A percentile compares a stretch with the other conserved stretches of the same genome.
Evolutionary conservation across 2,329 filamentous ascomycete genomes (phyloP).

Genomic region (Colletotrichum gigasporum): DNA sequence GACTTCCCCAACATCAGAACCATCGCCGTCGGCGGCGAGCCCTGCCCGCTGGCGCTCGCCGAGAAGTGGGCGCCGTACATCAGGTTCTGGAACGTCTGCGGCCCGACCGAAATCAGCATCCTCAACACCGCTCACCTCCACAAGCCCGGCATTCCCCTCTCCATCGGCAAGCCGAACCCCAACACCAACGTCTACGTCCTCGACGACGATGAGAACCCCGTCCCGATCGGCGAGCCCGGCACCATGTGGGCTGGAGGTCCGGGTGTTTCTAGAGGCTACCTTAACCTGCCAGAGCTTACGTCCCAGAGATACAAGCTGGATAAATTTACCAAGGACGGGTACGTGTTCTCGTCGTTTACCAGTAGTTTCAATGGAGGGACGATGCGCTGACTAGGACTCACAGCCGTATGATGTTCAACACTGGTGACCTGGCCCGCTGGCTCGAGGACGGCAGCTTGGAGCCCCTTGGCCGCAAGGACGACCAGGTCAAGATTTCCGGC

Average conservation of each 20-base stretch:
- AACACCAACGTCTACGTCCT: slow-evolving; percentile 67
- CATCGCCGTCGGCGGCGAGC: slow-evolving; percentile 33
- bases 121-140: slow-evolving; percentile 56
- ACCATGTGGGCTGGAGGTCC: slow-evolving; percentile 66
- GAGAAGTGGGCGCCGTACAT: slow-evolving; percentile 62
- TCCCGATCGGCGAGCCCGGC: slow-evolving; percentile 57
- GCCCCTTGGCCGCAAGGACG: slow-evolving; percentile 66
- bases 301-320: slow-evolving; percentile 59
- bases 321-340: slow-evolving; percentile 62
- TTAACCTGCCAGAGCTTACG: slow-evolving; percentile 62
- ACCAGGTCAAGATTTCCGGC: slow-evolving; percentile 67
- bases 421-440: slow-evolving; percentile 68
- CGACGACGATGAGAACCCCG: slow-evolving; percentile 52
- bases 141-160: slow-evolving; percentile 51
- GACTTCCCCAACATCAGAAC: slow-evolving; percentile 32
- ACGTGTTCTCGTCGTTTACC: slow-evolving; percentile 31
- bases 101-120: slow-evolving; percentile 68
- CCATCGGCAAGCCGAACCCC: slow-evolving; percentile 64
- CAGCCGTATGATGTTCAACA: slow-evolving; percentile 65
- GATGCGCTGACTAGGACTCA: not conserved
- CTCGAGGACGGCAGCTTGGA: slow-evolving; percentile 61
- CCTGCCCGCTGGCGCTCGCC: slow-evolving; percentile 49
- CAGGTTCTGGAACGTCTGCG: slow-evolving; percentile 66
- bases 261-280: slow-evolving; percentile 65
- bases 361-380: not conserved